These are phyloP conservation scores for Urochloa ruziziensis DNA, from an alignment of 176 grass and related monocot species.

Conservation along the genomic window DNA sequence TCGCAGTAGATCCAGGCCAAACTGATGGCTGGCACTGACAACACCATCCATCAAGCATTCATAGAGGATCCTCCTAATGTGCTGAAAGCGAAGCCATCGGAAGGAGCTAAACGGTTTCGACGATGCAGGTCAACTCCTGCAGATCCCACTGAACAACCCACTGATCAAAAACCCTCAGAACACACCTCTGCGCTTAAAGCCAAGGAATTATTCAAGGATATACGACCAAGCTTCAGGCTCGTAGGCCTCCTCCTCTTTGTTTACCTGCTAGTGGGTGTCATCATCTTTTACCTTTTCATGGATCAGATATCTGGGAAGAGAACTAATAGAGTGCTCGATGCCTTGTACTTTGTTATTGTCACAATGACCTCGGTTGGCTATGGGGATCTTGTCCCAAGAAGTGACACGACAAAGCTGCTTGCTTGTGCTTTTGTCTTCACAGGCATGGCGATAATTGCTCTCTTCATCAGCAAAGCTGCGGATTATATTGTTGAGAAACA, in stretches of 20 bases:
- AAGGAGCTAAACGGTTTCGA: conserved; percentile 51
- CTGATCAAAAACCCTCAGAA: conserved; percentile 19
- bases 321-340: conserved; percentile 77
- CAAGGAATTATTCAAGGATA: conserved; percentile 43
- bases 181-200: conserved; percentile 26
- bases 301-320: conserved; percentile 63
- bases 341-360: conserved; percentile 79
- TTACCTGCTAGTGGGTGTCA: conserved; percentile 61
- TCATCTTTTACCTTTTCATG: conserved; percentile 64
- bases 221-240: conserved; percentile 56
- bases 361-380: conserved; percentile 94
- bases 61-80: conserved; percentile 23
- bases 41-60: conserved; percentile 33
- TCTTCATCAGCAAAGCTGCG: conserved; percentile 70
- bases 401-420: conserved; percentile 59
- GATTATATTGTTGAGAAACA: conserved; percentile 95
- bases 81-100: background rate
- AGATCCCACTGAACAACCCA: conserved; percentile 15
- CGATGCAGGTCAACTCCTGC: conserved; percentile 44
- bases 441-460: conserved; percentile 66
- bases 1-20: conserved; percentile 1
- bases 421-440: conserved; percentile 74
- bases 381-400: conserved; percentile 80
- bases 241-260: conserved; percentile 50
- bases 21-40: conserved; percentile 40